phyloP scores from a whole-genome alignment of 345 rosid species.

The Acer campestre region DNA sequence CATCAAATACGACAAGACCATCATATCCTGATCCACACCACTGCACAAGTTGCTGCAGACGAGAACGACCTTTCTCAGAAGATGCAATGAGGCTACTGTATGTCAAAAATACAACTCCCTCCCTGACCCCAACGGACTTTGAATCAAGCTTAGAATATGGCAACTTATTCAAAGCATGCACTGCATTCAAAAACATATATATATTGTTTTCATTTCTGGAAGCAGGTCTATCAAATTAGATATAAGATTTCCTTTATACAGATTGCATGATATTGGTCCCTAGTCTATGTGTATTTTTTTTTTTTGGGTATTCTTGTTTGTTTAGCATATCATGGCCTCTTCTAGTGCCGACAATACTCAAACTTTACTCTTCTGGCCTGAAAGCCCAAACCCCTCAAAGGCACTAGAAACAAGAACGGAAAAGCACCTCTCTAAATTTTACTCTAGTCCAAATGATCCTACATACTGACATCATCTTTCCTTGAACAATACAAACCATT shows the following conservation, averaged over 20 bases:
- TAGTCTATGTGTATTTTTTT: background rate
- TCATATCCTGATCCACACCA: slow-evolving; percentile 92
- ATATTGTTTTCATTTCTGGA: slow-evolving; percentile 18
- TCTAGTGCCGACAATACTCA: background rate
- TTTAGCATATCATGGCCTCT: background rate
- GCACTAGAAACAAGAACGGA: background rate
- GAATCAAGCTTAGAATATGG: slow-evolving; percentile 98
- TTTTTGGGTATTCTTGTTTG: background rate
- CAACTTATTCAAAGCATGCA: slow-evolving; percentile 95
- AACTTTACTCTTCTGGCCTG: background rate
- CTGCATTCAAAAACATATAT: slow-evolving; percentile 48
- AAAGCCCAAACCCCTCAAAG: background rate
- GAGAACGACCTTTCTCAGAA: slow-evolving; percentile 98
- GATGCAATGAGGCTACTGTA: slow-evolving; percentile 98
- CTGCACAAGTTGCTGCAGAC: slow-evolving; percentile 96
- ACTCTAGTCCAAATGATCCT: background rate
- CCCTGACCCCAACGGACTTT: slow-evolving; percentile 81
- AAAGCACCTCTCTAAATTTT: background rate
- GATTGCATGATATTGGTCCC: background rate
- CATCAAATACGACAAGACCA: slow-evolving; percentile 93
- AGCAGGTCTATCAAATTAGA: slow-evolving; percentile 9
- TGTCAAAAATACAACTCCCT: slow-evolving; percentile 93
- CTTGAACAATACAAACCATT: background rate
- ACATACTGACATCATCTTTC: background rate
- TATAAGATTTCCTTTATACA: background rate